phyloP scores from a whole-genome alignment of 2,329 filamentous ascomycete species.

The Thielaviopsis populi region DNA sequence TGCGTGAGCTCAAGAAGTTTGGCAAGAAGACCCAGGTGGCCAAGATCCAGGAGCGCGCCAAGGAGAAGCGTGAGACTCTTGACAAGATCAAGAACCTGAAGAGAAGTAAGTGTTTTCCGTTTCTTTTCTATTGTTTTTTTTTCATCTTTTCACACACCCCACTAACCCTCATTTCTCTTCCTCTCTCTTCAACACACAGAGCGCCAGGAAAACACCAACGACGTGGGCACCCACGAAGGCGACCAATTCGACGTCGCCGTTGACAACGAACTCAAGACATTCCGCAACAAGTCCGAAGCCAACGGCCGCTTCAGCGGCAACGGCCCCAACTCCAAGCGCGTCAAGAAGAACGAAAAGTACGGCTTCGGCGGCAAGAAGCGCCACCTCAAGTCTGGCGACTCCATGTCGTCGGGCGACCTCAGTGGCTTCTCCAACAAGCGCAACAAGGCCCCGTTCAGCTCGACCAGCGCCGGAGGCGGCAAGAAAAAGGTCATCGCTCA shows the following conservation, averaged over 20 bases:
- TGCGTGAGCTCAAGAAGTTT: conserved; percentile 95
- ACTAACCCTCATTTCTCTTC: conserved; percentile 19
- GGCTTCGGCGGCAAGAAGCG: conserved; percentile 95
- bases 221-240: conserved; percentile 53
- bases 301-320: conserved; percentile 27
- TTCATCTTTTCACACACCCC: conserved; percentile 13
- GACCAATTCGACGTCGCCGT: conserved; percentile 87
- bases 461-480: conserved; percentile 12
- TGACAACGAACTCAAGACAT: conserved; percentile 44
- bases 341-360: conserved; percentile 90
- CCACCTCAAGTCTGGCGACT: conserved; percentile 79
- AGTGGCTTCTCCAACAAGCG: conserved; percentile 65
- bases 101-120: conserved; percentile 56
- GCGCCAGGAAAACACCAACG: conserved; percentile 55
- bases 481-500: conserved; percentile 9
- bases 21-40: conserved; percentile 96
- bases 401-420: conserved; percentile 65
- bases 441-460: conserved; percentile 17
- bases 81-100: conserved; percentile 94
- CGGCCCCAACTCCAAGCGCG: conserved; percentile 52
- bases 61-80: conserved; percentile 80
- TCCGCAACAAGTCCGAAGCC: conserved; percentile 26
- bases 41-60: conserved; percentile 85
- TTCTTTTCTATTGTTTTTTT: background rate
- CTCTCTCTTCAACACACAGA: conserved; percentile 39